Evolutionary conservation across 2,329 filamentous ascomycete species (phyloP).

Genomic region (Venturiaceae sp.): DNA sequence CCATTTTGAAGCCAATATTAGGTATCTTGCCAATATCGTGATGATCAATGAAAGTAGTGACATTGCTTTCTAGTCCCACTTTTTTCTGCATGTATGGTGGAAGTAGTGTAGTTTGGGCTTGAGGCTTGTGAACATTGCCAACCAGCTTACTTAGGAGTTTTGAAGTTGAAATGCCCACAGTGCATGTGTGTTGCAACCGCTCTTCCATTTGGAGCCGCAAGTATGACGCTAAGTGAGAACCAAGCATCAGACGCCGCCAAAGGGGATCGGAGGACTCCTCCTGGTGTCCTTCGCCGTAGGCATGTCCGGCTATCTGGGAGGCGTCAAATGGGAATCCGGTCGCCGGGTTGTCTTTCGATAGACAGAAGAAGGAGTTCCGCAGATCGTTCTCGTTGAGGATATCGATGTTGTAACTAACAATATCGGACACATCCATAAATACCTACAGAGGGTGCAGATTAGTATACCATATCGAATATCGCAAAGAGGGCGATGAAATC

Average conservation of each 20-base stretch:
- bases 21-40: constrained; percentile 74
- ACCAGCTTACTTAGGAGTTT: constrained; percentile 81
- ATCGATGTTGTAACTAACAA: constrained; percentile 70
- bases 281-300: constrained; percentile 31
- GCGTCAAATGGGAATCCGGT: constrained; percentile 75
- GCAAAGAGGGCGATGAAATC: too few relatives aligned
- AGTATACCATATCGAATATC: too few relatives aligned
- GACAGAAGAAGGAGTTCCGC: constrained; percentile 65
- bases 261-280: neutral
- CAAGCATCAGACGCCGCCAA: constrained; percentile 3
- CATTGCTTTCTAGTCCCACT: constrained; percentile 33
- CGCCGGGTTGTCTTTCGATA: constrained; percentile 64
- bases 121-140: constrained; percentile 77
- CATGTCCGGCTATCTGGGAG: constrained; percentile 54
- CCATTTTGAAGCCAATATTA: constrained; percentile 75
- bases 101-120: constrained; percentile 74
- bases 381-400: constrained; percentile 60
- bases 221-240: constrained; percentile 67
- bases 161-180: constrained; percentile 78
- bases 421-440: constrained; percentile 74
- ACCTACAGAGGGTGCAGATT: constrained; percentile 38
- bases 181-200: constrained; percentile 74
- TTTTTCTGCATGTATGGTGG: constrained; percentile 42
- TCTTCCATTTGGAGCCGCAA: constrained; percentile 64
- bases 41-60: constrained; percentile 60